Base-by-base conservation (phyloP, 2,329 filamentous ascomycete species). In the Talaromyces sp. region DNA sequence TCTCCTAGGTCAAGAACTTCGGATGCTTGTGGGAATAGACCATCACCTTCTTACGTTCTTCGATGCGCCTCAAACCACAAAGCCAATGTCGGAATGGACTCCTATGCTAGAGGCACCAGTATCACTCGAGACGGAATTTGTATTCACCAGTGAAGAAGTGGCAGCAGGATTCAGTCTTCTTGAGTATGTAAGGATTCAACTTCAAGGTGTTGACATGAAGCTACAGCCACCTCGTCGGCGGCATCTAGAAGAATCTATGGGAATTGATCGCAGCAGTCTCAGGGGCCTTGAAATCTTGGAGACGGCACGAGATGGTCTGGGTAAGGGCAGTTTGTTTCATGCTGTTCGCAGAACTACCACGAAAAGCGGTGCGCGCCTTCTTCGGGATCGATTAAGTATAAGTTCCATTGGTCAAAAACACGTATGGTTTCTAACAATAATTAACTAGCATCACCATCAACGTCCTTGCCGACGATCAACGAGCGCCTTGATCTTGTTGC, bases 261-360 rank as follows among this genome's bases (percentile, higher is more conserved):
- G 80, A 57, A 96, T 99, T 67, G 95, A 99, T 78, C 93, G 89
- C 72, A 96, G 93, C 70, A 97, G 90, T 66, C 83, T 99, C 77
- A 85, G 91, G 63, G 91, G 93, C 1, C 82, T 99, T 4, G 95
- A 99, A 75, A 91, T 99, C 66, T 87, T 91, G 66, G 87, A 88
- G 72, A 98, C 95, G 0, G 87, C 96, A 57, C 85, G 89, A 56
- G 94, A 98, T 68, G 88, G 90, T 2, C 76, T 83, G 23, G 89
- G 89, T 44, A 87, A 89, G 65, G 95, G 95, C 5, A 97, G 93
- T 71, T 79, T 99, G 51, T 79, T 99, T 42, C 92, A 98, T 76
- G 90, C 92, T n/a, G 85, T 98, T 58, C 87, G 93, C 63, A 86
- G 89, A 59, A 99, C 95, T 0, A 90, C 92, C 16, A 99, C 95